These are phyloP conservation scores for Polymyxa betae DNA, from an alignment of 208 protist species.

Conservation along the genomic window DNA sequence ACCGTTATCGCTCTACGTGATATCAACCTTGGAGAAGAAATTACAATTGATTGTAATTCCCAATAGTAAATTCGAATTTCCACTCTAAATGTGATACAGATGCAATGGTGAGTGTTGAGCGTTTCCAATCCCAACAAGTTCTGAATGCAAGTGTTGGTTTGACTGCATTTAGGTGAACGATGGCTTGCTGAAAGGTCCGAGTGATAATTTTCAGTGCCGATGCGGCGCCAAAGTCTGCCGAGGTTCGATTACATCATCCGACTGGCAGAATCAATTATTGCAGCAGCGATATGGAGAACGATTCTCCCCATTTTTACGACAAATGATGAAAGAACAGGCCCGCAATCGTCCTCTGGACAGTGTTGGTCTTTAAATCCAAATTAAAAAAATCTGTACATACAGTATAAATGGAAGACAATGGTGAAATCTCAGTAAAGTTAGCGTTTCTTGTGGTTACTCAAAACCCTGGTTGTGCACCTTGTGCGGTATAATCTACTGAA, in stretches of 20 bases:
- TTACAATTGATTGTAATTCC: slow-evolving; percentile 18
- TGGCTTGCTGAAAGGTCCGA: neutral
- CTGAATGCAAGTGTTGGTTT: neutral
- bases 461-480: too few relatives aligned
- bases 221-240: neutral
- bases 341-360: too few relatives aligned
- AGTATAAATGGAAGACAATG: too few relatives aligned
- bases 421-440: too few relatives aligned
- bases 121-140: neutral
- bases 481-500: too few relatives aligned
- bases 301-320: slow-evolving; percentile 45
- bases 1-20: slow-evolving; percentile 42
- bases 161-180: slow-evolving; percentile 17
- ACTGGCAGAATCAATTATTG: neutral
- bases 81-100: neutral
- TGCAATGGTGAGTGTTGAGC: neutral
- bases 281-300: neutral
- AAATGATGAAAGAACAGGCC: too few relatives aligned
- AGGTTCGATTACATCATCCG: slow-evolving; percentile 14
- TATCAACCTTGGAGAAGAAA: slow-evolving; percentile 18
- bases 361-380: too few relatives aligned
- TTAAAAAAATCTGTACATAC: too few relatives aligned
- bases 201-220: slow-evolving; percentile 20
- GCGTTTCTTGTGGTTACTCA: too few relatives aligned
- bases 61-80: neutral